phyloP scores from a whole-genome alignment of 2,329 filamentous ascomycete species.

The Beauveria rudraprayagi region DNA sequence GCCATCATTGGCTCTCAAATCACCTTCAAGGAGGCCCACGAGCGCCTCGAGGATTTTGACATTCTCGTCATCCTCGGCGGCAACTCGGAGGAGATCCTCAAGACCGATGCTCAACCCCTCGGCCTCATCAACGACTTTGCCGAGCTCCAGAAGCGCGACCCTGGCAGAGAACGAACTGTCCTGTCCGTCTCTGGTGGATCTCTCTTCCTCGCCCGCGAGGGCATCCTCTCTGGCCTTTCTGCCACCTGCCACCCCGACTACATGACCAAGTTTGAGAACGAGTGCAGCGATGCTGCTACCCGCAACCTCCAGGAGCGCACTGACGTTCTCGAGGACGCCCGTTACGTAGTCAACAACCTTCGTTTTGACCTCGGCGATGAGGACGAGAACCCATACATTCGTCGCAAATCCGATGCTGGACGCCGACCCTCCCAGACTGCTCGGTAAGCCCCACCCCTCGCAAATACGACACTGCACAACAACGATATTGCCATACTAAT shows the following conservation, averaged over 20 bases:
- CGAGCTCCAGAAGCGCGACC: slow-evolving; percentile 72
- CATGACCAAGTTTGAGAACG: slow-evolving; percentile 71
- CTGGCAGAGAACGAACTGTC: slow-evolving; percentile 71
- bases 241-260: slow-evolving; percentile 78
- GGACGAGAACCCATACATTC: slow-evolving; percentile 77
- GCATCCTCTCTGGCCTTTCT: slow-evolving; percentile 68
- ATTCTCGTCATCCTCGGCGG: slow-evolving; percentile 73
- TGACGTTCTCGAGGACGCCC: slow-evolving; percentile 70
- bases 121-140: slow-evolving; percentile 67
- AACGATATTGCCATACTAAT: slow-evolving; percentile 18
- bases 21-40: slow-evolving; percentile 69
- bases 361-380: slow-evolving; percentile 77
- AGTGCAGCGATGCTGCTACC: slow-evolving; percentile 66
- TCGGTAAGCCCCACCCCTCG: slow-evolving; percentile 37
- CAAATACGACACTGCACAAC: neutral
- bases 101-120: slow-evolving; percentile 61
- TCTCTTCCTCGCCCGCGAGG: slow-evolving; percentile 67
- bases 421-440: slow-evolving; percentile 50
- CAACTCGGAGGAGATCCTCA: slow-evolving; percentile 53
- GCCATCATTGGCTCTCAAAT: slow-evolving; percentile 66
- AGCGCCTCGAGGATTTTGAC: slow-evolving; percentile 67
- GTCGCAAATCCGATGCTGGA: slow-evolving; percentile 61
- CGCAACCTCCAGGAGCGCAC: slow-evolving; percentile 67
- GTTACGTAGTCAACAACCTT: slow-evolving; percentile 87
- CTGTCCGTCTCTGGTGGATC: slow-evolving; percentile 73